Evolutionary conservation across 2,329 filamentous ascomycete genomes (phyloP), one percentile per base, ranked within the genome.

Genomic region (Plectosphaerella sp.): DNA sequence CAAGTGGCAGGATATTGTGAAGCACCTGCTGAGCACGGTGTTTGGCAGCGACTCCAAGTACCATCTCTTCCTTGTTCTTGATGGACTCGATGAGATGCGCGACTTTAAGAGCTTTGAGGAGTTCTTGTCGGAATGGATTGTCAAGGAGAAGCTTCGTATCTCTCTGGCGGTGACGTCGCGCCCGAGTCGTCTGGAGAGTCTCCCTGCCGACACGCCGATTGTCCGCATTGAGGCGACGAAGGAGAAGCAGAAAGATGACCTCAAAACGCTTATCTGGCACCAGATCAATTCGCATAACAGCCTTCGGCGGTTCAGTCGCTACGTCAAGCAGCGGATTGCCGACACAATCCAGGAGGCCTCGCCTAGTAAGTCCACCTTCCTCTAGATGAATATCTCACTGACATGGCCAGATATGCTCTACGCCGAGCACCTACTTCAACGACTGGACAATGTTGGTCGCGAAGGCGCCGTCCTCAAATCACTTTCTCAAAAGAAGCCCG

Each of bases 351-450:
- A 63, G 12, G 57, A 62, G 1, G 53, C 54, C 10, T 64, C 68
- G 1, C 67, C 69, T 7, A 65, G 66, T 69, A 56, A 56, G 67
- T 54, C 1, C 4, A 18, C 3, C 7, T 2, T 14, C 2, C 15
- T 54, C 12, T 50, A 10, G 15, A 16, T 45, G 42, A 52, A n/a
- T 14, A 14, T 18, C 14, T 22, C 5, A 24, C 43, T 52, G 37
- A 54, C 9, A 1, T 42, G 10, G 5, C 22, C 42, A 69, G 66
- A 64, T 20, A 62, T 72, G 57, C 59, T 71, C 1, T 72, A 71
- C 33, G 63, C 64, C 0, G 63, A 71, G 22, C 66, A 71, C n/a
- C 59, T 70, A 24, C 58, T 72, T 0, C 42, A 54, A 7, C 56
- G 64, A 0, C 54, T 71, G 4, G 59, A 67, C 8, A 53, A 58